Base-by-base conservation (phyloP, 805 yeast genomes). In the Saccharomycodes ludwigii region DNA sequence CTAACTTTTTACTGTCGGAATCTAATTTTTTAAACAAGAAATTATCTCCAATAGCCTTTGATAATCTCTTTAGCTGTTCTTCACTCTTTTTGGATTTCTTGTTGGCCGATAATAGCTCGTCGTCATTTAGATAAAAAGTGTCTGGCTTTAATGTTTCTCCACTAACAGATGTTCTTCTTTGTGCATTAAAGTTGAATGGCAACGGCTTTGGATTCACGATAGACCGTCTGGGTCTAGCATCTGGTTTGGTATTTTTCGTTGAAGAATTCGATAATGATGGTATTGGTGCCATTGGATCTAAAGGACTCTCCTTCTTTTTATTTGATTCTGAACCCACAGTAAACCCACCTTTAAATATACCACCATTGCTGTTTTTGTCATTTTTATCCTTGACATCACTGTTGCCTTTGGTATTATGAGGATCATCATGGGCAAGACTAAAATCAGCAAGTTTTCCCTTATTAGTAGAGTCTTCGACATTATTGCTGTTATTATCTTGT, bases 121-220 rank as follows among this genome's bases (percentile, higher is more conserved):
- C 80, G 21, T 71, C 65, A 33, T 64, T 63, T n/a, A n/a, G n/a
- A n/a, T n/a, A n/a, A 47, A 80, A 74, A 21, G 69, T 71, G 38
- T 73, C 75, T 5, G 91, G 93, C 48, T 80, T 77, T 46, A 80
- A 54, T 2, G 91, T 78, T 57, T 85, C 96, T 4, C 95, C 95
- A 34, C 85, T 73, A 10, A 85, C 95, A 14, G 93, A 78, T 3
- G 85, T 80, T 61, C 96, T 74, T 62, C 95, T 73, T 52, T 76
- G 71, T 32, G 82, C 84, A 52, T 76, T 80, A 56, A 77, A 78
- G 32, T 71, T 65, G 35, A 65, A 54, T 24, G 81, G 83, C 35
- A 73, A 58, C 21, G 52, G 43, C 33, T 39, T 42, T 12, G 24
- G 46, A 34, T 30, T 36, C 17, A 33, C 42, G 19, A 35, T 32